A percentile compares a stretch with the other conserved stretches of the same genome.
These are phyloP conservation scores for Cyberlindnera amylophila DNA, from an alignment of 805 yeast genomes.

Conservation along the genomic window DNA sequence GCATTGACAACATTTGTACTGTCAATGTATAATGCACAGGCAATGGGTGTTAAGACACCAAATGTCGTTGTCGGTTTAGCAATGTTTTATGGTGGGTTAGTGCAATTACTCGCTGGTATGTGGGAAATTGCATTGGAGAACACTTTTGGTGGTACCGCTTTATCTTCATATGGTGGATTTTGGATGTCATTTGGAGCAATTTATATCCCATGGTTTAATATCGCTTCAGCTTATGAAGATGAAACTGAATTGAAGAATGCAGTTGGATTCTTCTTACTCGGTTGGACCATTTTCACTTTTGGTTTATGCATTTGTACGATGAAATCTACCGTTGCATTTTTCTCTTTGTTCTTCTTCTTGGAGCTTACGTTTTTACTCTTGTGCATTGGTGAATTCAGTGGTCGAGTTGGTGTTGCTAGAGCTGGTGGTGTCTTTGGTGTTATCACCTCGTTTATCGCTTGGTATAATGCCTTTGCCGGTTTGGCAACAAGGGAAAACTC, in stretches of 20 bases:
- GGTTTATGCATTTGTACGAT: slow-evolving; percentile 50
- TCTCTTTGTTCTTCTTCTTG: slow-evolving; percentile 49
- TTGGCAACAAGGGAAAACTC: slow-evolving; percentile 55
- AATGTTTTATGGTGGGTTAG: slow-evolving; percentile 58
- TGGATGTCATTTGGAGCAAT: slow-evolving; percentile 67
- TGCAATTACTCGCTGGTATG: slow-evolving; percentile 59
- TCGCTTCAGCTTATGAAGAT: slow-evolving; percentile 47
- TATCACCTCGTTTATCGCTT: slow-evolving; percentile 49
- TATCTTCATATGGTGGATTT: slow-evolving; percentile 63
- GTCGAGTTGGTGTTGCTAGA: slow-evolving; percentile 35
- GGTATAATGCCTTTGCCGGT: slow-evolving; percentile 63
- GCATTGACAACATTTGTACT: slow-evolving; percentile 61
- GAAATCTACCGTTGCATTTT: slow-evolving; percentile 64
- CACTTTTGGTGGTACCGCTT: slow-evolving; percentile 65
- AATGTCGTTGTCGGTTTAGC: slow-evolving; percentile 56
- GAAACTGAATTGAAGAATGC: slow-evolving; percentile 41
- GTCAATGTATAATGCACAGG: slow-evolving; percentile 51
- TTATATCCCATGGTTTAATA: slow-evolving; percentile 55
- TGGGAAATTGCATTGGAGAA: slow-evolving; percentile 64
- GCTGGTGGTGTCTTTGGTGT: slow-evolving; percentile 60
- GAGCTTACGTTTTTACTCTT: slow-evolving; percentile 53
- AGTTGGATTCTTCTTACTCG: slow-evolving; percentile 54
- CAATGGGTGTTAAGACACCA: slow-evolving; percentile 48
- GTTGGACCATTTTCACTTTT: slow-evolving; percentile 62
- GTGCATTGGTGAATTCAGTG: slow-evolving; percentile 47